Percentiles rank a stretch among this genome's conserved stretches.
Conservation (phyloP, 345 rosid species). For the Eucalyptus caleyi region DNA sequence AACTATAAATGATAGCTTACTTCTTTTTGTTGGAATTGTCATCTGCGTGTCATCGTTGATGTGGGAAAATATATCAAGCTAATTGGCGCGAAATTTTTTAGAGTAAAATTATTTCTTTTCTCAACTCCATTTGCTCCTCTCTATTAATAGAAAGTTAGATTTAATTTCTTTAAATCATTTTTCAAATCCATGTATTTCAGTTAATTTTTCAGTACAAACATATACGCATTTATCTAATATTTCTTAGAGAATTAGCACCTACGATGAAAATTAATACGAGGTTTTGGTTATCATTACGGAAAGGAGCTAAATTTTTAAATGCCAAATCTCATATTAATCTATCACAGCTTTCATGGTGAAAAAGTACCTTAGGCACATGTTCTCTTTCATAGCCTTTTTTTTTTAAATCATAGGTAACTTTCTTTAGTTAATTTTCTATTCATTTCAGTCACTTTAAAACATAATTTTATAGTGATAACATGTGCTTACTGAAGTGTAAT, state of each 20-base stretch:
- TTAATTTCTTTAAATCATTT: neutral
- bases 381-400: neutral
- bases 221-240: neutral
- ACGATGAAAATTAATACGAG: neutral
- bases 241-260: neutral
- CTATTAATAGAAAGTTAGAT: neutral
- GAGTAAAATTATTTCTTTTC: neutral
- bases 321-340: neutral
- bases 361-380: neutral
- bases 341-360: neutral
- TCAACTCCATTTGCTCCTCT: neutral
- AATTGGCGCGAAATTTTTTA: neutral
- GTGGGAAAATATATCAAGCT: neutral
- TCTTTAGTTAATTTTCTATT: neutral
- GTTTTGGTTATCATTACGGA: neutral
- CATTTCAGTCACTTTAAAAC: neutral
- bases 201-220: neutral
- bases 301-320: neutral
- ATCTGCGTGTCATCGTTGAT: neutral
- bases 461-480: neutral
- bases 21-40: neutral
- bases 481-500: neutral
- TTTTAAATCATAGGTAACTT: neutral
- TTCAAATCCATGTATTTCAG: neutral
- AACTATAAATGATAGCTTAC: neutral